Conservation (phyloP, 768 basidiomycete species). For the Phlebiopsis flavidoalba region DNA sequence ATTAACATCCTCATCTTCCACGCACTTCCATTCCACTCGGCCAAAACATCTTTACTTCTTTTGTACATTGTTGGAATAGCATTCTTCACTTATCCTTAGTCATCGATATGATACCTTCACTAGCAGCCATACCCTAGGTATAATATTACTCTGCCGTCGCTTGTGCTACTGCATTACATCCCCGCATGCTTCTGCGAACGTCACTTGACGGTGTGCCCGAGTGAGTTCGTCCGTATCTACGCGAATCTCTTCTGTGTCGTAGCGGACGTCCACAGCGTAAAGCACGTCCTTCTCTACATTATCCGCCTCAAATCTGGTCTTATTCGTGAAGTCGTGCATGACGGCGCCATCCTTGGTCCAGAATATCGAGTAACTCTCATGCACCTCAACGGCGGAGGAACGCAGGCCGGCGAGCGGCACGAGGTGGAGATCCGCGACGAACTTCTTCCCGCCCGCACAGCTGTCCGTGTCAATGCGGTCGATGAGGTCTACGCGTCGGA, state of each 20-base stretch:
- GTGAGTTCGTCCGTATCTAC: constrained; percentile 36
- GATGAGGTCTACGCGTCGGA: constrained; percentile 55
- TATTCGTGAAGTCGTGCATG: constrained; percentile 43
- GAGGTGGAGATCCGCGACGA: constrained; percentile 42
- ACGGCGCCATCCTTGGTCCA: constrained; percentile 49
- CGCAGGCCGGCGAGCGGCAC: constrained; percentile 60
- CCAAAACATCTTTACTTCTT: neutral
- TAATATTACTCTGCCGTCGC: constrained; percentile 5
- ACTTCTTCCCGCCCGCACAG: constrained; percentile 10
- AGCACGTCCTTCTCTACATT: constrained; percentile 29
- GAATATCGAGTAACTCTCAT: constrained; percentile 49
- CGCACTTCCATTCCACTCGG: neutral
- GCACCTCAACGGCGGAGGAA: constrained; percentile 22
- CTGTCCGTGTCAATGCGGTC: constrained; percentile 46
- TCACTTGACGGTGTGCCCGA: constrained; percentile 7
- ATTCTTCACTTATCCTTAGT: neutral
- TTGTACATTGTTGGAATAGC: constrained; percentile 10
- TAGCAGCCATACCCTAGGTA: constrained; percentile 15
- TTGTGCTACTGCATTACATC: neutral
- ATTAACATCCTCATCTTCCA: neutral
- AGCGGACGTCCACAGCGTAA: constrained; percentile 44
- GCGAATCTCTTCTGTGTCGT: constrained; percentile 53
- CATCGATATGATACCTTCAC: constrained; percentile 8
- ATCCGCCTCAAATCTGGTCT: constrained; percentile 42
- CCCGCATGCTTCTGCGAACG: neutral